Percentiles rank a stretch among this genome's conserved stretches.
These are phyloP conservation scores for Yarrowia sp. DNA, from an alignment of 805 yeast species.

Conservation along the genomic window DNA sequence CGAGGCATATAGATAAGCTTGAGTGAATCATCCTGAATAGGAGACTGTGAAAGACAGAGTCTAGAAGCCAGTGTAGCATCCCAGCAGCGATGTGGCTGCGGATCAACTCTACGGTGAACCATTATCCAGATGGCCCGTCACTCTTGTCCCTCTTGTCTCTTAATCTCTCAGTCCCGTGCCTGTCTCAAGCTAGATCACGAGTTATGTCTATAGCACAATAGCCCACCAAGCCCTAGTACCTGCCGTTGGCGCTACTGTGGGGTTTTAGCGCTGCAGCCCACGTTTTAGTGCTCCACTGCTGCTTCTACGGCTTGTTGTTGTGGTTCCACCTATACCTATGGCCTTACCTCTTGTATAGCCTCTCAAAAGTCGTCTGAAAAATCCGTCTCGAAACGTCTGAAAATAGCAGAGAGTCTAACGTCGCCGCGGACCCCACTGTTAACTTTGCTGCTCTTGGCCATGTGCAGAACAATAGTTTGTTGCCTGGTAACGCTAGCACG, in stretches of 20 bases:
- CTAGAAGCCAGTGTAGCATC: conserved; percentile 16
- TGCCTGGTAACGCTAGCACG: neutral
- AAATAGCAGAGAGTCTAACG: neutral
- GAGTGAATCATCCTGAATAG: neutral
- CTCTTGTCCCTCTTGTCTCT: too few species aligned
- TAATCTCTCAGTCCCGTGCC: neutral
- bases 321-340: neutral
- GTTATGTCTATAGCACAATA: neutral
- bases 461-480: conserved; percentile 9
- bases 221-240: conserved; percentile 1
- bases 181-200: neutral
- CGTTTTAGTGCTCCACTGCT: neutral
- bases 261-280: neutral
- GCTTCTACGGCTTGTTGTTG: neutral
- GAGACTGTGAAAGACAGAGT: neutral
- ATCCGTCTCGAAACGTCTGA: too few species aligned
- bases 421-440: conserved; percentile 11
- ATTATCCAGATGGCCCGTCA: too few species aligned
- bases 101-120: neutral
- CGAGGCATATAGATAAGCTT: conserved; percentile 17
- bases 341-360: too few species aligned
- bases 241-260: conserved; percentile 2
- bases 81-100: conserved; percentile 5
- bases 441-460: conserved; percentile 4
- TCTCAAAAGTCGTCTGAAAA: neutral